Percentiles rank a stretch among this genome's conserved stretches.
Conservation (phyloP, 306 rosid genomes). For the Glycine tomentella region DNA sequence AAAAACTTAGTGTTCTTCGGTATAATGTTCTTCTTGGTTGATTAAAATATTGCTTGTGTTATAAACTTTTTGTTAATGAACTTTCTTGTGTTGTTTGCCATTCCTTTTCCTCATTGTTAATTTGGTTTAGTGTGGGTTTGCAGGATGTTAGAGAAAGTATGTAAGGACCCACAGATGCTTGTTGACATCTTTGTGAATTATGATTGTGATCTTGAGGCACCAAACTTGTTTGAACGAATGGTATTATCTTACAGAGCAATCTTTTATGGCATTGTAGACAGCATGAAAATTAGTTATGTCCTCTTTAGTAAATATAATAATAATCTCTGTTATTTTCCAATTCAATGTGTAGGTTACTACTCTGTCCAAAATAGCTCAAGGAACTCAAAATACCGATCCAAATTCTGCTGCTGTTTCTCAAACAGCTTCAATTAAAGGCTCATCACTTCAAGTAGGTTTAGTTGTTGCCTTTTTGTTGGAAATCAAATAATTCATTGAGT, state of each 20-base stretch:
- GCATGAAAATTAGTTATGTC: constrained; percentile 22
- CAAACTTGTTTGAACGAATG: constrained; percentile 97
- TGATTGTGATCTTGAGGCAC: constrained; percentile 99
- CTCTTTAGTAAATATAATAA: constrained; percentile 34
- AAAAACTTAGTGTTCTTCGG: constrained; percentile 94
- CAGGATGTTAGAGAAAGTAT: constrained; percentile 97
- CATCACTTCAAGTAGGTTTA: constrained; percentile 93
- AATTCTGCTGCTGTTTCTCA: constrained; percentile 78
- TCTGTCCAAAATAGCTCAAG: constrained; percentile 93
- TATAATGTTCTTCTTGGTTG: constrained; percentile 56
- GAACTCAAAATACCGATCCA: constrained; percentile 80
- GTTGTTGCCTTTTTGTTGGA: constrained; percentile 32
- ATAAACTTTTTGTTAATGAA: constrained; percentile 1
- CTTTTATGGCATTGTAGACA: constrained; percentile 38
- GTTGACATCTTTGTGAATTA: constrained; percentile 98
- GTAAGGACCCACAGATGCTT: constrained; percentile 97
- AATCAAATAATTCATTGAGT: constrained; percentile 39
- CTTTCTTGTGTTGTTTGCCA: constrained; percentile 30
- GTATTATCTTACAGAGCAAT: constrained; percentile 54
- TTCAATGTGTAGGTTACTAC: constrained; percentile 76
- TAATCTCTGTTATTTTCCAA: constrained; percentile 42
- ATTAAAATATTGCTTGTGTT: constrained; percentile 34
- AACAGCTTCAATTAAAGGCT: constrained; percentile 81
- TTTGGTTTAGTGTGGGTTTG: constrained; percentile 50
- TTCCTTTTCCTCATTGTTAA: constrained; percentile 47